Conservation (phyloP, 305 asterid species). For the Rubia tinctorum region DNA sequence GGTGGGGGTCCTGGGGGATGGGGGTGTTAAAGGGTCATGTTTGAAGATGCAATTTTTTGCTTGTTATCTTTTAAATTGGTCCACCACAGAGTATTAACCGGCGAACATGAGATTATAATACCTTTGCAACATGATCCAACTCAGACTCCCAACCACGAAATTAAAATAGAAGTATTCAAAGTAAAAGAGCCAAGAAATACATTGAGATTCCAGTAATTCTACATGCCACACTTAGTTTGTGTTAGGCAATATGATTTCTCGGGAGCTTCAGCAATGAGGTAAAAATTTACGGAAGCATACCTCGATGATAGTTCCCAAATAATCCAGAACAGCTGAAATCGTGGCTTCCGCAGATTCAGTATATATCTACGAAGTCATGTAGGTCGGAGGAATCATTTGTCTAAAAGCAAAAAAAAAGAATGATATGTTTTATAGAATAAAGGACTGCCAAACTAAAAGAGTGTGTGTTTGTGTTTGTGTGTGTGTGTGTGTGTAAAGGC, state of each 20-base stretch:
- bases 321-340: constrained; percentile 92
- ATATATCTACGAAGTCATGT: constrained; percentile 49
- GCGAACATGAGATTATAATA: background rate
- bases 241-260: background rate
- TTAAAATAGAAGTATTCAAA: background rate
- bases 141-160: background rate
- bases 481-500: background rate
- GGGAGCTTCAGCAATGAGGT: background rate
- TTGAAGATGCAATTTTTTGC: background rate
- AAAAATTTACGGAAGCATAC: constrained; percentile 36
- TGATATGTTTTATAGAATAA: background rate
- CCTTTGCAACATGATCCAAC: background rate
- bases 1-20: too few species aligned
- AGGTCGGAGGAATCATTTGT: background rate
- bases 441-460: background rate
- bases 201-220: background rate
- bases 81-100: background rate
- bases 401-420: background rate
- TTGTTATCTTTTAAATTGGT: background rate
- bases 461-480: too few species aligned
- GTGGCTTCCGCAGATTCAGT: constrained; percentile 84
- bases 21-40: too few species aligned
- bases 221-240: background rate
- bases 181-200: background rate
- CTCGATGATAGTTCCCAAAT: constrained; percentile 87